These are phyloP conservation scores for Leishmania tropica DNA, from an alignment of 208 protist genomes.

Conservation along the genomic window DNA sequence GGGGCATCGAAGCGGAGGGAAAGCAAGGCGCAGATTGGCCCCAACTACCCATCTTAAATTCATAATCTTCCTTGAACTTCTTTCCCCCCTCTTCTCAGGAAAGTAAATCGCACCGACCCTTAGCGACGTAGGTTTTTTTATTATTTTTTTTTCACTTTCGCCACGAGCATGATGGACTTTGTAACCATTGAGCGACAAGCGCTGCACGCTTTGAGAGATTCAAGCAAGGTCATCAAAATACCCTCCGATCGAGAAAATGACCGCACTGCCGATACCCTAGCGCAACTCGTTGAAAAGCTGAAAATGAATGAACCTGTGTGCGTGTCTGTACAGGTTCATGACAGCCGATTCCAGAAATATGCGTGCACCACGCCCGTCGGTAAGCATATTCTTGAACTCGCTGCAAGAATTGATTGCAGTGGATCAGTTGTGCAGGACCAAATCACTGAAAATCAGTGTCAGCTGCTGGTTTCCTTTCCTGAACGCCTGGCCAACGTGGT, in stretches of 20 bases:
- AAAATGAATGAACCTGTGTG: conserved; percentile 12
- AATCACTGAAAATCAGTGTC: conserved; percentile 20
- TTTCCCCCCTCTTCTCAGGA: background rate
- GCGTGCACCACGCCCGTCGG: conserved; percentile 13
- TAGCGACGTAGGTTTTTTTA: background rate
- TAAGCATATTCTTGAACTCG: conserved; percentile 12
- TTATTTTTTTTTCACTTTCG: background rate
- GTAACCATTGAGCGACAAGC: background rate
- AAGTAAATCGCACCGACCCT: background rate
- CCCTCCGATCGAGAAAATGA: background rate
- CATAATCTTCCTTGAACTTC: background rate
- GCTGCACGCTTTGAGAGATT: background rate
- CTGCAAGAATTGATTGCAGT: background rate
- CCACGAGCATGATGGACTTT: background rate
- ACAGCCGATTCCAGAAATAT: conserved; percentile 4
- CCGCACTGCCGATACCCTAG: background rate
- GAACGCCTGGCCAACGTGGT: conserved; percentile 31
- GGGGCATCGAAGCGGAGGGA: background rate
- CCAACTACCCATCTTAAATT: background rate
- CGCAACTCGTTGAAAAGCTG: conserved; percentile 10
- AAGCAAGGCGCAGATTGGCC: background rate
- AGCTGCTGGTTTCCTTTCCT: conserved; percentile 32
- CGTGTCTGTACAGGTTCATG: background rate
- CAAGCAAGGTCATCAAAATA: background rate
- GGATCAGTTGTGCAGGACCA: conserved; percentile 3